Conservation (phyloP, 2,329 filamentous ascomycete genomes). For the Penicillium italicum region DNA sequence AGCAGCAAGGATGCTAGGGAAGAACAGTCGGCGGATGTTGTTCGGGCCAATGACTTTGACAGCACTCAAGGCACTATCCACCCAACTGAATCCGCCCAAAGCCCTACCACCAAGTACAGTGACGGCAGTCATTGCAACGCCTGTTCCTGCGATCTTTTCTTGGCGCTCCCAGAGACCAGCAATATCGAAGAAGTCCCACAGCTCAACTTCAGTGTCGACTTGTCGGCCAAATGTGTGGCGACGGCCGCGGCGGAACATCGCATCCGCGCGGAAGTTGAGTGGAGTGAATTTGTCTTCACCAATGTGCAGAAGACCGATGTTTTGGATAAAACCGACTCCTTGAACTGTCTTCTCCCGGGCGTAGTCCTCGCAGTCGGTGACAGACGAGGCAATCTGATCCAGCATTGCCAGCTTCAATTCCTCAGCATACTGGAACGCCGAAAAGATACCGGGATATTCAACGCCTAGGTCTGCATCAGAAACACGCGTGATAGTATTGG, state of each 20-base stretch:
- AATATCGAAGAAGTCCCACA: conserved; percentile 92
- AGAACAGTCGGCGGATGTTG: conserved; percentile 72
- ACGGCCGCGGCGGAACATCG: conserved; percentile 82
- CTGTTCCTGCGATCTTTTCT: conserved; percentile 90
- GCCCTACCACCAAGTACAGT: conserved; percentile 79
- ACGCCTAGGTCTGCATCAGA: conserved; percentile 77
- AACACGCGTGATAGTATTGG: conserved; percentile 69
- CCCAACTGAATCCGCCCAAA: conserved; percentile 80
- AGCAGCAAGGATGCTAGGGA: conserved; percentile 75
- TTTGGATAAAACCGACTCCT: conserved; percentile 83
- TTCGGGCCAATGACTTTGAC: conserved; percentile 76
- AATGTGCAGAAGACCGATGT: conserved; percentile 80
- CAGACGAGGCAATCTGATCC: conserved; percentile 75
- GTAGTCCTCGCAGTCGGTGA: conserved; percentile 76
- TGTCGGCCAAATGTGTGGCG: conserved; percentile 77
- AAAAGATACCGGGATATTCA: conserved; percentile 78
- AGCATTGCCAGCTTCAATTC: conserved; percentile 91
- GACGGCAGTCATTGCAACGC: conserved; percentile 88
- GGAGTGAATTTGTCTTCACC: conserved; percentile 77
- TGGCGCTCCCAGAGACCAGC: conserved; percentile 78
- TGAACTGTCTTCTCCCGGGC: conserved; percentile 73
- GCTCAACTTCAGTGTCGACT: conserved; percentile 80
- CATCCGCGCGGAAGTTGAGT: conserved; percentile 81
- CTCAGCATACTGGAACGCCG: conserved; percentile 87
- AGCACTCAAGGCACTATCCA: conserved; percentile 80